A percentile compares a stretch with the other conserved stretches of the same genome.
These are phyloP conservation scores for Cicer arietinum DNA, from an alignment of 306 rosid genomes.

Conservation along the genomic window DNA sequence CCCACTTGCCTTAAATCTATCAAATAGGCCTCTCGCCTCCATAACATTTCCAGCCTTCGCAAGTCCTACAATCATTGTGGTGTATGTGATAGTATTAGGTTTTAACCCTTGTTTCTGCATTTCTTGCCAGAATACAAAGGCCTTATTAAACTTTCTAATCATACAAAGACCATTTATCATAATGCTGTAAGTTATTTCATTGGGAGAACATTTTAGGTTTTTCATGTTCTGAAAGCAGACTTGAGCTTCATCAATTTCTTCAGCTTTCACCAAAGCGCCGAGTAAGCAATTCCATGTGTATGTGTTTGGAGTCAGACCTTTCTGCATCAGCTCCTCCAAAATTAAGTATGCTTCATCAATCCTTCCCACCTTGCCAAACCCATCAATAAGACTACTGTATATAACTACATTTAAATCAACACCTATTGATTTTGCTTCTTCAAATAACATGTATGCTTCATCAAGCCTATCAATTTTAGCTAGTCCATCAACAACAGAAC, in stretches of 20 bases:
- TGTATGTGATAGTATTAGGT: slow-evolving; percentile 79
- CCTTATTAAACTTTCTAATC: slow-evolving; percentile 90
- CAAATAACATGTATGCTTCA: slow-evolving; percentile 95
- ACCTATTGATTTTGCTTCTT: slow-evolving; percentile 87
- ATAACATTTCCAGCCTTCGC: slow-evolving; percentile 84
- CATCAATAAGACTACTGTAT: slow-evolving; percentile 88
- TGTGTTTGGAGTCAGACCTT: slow-evolving; percentile 75
- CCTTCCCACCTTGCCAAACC: slow-evolving; percentile 96
- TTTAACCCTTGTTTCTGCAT: slow-evolving; percentile 87
- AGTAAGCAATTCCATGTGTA: slow-evolving; percentile 94
- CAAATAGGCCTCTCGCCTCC: slow-evolving; percentile 76
- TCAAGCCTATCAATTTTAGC: slow-evolving; percentile 94
- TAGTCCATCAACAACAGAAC: slow-evolving; percentile 90
- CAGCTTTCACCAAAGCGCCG: slow-evolving; percentile 89
- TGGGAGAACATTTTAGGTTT: slow-evolving; percentile 75
- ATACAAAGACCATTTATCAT: slow-evolving; percentile 92
- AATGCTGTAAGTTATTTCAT: slow-evolving; percentile 80
- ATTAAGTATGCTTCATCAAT: slow-evolving; percentile 92
- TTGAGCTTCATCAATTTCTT: slow-evolving; percentile 88
- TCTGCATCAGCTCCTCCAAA: slow-evolving; percentile 93
- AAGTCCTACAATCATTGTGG: slow-evolving; percentile 91
- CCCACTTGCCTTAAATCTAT: slow-evolving; percentile 75
- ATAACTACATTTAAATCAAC: slow-evolving; percentile 74
- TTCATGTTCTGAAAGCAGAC: slow-evolving; percentile 89
- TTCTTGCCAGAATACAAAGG: slow-evolving; percentile 97